These are phyloP conservation scores for Pestalotiopsis sp. DNA, from an alignment of 2,329 filamentous ascomycete genomes.

Conservation along the genomic window DNA sequence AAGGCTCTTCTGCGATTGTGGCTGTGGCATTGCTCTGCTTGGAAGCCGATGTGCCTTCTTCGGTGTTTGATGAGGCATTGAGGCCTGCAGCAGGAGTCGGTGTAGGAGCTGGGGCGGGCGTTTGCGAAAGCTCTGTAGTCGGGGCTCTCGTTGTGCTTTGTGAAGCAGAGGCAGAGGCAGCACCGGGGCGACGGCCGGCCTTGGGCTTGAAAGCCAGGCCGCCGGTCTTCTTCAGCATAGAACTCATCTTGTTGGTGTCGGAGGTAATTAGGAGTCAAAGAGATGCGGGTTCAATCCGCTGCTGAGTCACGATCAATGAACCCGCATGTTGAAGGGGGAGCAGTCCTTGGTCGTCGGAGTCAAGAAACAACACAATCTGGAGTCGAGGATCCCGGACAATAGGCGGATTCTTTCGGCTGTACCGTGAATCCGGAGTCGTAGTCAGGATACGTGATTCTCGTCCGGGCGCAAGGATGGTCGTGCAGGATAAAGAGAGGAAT, in stretches of 20 bases:
- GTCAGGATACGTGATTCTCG: neutral
- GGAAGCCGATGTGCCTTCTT: neutral
- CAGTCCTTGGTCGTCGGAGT: neutral
- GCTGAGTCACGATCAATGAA: conserved; percentile 6
- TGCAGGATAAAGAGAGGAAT: neutral
- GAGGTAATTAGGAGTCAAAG: neutral
- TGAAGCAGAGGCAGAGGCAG: conserved; percentile 32
- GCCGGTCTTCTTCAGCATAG: conserved; percentile 69
- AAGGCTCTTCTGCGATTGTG: conserved; percentile 15
- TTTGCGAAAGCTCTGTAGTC: conserved; percentile 23
- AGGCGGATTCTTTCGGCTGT: neutral
- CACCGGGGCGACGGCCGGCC: conserved; percentile 50
- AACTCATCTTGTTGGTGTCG: conserved; percentile 57
- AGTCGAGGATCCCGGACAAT: neutral
- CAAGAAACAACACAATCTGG: neutral
- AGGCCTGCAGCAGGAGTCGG: conserved; percentile 8
- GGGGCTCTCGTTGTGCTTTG: conserved; percentile 25
- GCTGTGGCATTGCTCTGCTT: conserved; percentile 5
- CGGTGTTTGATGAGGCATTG: neutral
- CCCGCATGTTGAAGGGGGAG: neutral
- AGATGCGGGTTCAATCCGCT: conserved; percentile 2
- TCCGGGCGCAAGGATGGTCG: neutral
- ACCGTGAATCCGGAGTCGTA: neutral
- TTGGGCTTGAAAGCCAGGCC: conserved; percentile 71
- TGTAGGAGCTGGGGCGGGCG: conserved; percentile 21